phyloP scores from a whole-genome alignment of 805 yeast genomes.

The Saitoella complicata region DNA sequence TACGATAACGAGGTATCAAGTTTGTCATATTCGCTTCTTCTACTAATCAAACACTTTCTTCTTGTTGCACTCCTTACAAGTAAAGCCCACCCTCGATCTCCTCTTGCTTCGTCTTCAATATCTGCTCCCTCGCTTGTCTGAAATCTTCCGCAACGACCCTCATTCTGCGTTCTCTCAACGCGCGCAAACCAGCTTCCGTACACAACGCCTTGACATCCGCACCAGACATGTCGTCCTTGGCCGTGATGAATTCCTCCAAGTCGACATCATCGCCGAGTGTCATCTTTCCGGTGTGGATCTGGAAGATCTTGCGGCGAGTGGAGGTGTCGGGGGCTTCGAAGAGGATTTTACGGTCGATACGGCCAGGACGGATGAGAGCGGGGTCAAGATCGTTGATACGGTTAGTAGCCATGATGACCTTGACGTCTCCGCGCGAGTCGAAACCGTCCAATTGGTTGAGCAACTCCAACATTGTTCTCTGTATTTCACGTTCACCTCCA shows the following conservation, averaged over 20 bases:
- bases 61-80: too few species aligned
- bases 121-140: conserved; percentile 84
- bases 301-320: conserved; percentile 81
- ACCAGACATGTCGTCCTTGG: conserved; percentile 90
- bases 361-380: conserved; percentile 89
- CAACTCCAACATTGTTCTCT: conserved; percentile 92
- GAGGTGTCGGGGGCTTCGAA: conserved; percentile 91
- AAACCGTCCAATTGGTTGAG: conserved; percentile 92
- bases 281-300: conserved; percentile 89
- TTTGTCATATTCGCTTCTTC: too few species aligned
- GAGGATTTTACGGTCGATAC: conserved; percentile 88
- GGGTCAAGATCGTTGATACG: conserved; percentile 90
- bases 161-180: conserved; percentile 93
- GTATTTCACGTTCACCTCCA: conserved; percentile 95
- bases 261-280: conserved; percentile 75
- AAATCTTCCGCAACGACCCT: conserved; percentile 91
- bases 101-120: conserved; percentile 89
- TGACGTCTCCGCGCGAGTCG: conserved; percentile 65
- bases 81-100: conserved; percentile 91
- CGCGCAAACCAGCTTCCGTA: conserved; percentile 92
- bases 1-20: too few species aligned
- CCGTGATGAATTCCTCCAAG: conserved; percentile 69
- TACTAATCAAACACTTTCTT: too few species aligned
- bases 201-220: conserved; percentile 97
- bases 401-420: conserved; percentile 96